Evolutionary conservation across 2,329 filamentous ascomycete species (phyloP), one percentile per base, ranked within the genome.

Genomic region (Penicillium sp.): DNA sequence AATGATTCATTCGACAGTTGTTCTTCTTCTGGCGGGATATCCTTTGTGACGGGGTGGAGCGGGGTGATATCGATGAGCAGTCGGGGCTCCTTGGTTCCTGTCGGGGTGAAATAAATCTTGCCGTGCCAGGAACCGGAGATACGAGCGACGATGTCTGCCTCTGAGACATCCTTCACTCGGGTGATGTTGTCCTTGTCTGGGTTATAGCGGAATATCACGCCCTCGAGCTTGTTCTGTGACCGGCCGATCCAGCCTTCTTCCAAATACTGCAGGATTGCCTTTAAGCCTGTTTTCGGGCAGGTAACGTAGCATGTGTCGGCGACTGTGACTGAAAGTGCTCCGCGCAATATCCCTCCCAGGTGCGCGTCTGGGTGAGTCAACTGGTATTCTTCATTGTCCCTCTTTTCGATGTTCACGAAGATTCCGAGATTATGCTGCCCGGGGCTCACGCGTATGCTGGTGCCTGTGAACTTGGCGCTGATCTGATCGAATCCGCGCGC

Each of bases 391-490:
- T 99, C 93, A 64, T 92, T 81, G 60, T 86, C 83, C 45, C 88
- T 80, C 56, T 84, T 86, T 62, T 89, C 83, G 22, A 97, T 74
- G 9, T 83, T 91, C 68, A 99, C 86, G 73, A 96, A 99, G 62
- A 99, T 97, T 57, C 93, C 93, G 58, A 95, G 78, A 70, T 99
- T 99, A 75, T 95, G 89, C 66, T 91, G 85, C 55, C 93, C 93
- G 0, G 93, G 89, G 18, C 86, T 84, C 31, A 99, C 92, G 66
- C 90, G 89, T 70, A 99, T 81, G 61, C 88, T 92, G 14, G 93
- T 96, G 49, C 93, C 93, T 1, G 93, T 97, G 73, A 99, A 99
- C 71, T 96, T 97, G 65, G 93, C 93, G 60, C 88, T 92, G 63
- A 99, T 85, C 75, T 99, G 93, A 66, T 99, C 93, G 66, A 92